Evolutionary conservation across 164 flowering plant genomes (phyloP).

Genomic region (Platanus orientalis): DNA sequence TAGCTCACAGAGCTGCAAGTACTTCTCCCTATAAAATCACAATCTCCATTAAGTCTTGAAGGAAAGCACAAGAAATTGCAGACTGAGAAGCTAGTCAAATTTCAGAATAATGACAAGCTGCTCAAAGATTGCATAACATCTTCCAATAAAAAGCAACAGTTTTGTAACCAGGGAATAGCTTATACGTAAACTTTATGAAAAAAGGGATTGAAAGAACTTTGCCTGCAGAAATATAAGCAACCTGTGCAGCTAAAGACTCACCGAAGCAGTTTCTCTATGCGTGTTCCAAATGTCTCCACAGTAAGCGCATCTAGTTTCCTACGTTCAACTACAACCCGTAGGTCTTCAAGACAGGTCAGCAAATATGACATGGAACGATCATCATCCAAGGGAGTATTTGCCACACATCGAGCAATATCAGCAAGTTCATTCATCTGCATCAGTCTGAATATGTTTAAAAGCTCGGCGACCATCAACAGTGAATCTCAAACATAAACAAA

Average conservation of each 20-base stretch:
- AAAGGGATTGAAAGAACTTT: too few relatives aligned
- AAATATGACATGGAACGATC: constrained; percentile 63
- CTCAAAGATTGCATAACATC: background rate
- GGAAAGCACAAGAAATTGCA: background rate
- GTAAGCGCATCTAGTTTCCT: constrained; percentile 84
- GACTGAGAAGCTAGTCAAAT: background rate
- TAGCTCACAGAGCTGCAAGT: constrained; percentile 81
- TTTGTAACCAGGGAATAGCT: background rate
- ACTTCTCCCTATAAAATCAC: constrained; percentile 77
- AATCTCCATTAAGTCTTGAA: constrained; percentile 3
- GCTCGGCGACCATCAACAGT: background rate
- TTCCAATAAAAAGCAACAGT: background rate
- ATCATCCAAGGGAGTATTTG: constrained; percentile 69
- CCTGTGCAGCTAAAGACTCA: constrained; percentile 25
- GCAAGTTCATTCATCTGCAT: constrained; percentile 94
- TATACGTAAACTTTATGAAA: too few relatives aligned
- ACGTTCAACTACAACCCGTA: constrained; percentile 64
- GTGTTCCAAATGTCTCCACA: constrained; percentile 94
- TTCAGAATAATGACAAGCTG: background rate
- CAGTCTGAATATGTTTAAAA: constrained; percentile 10
- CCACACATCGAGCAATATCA: constrained; percentile 91
- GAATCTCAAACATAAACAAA: background rate
- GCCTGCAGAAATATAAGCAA: too few relatives aligned
- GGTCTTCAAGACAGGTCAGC: constrained; percentile 82
- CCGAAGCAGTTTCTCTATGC: constrained; percentile 91